Base-by-base conservation (phyloP, 352 stramenopile species). In the Pythium aristosporum region DNA sequence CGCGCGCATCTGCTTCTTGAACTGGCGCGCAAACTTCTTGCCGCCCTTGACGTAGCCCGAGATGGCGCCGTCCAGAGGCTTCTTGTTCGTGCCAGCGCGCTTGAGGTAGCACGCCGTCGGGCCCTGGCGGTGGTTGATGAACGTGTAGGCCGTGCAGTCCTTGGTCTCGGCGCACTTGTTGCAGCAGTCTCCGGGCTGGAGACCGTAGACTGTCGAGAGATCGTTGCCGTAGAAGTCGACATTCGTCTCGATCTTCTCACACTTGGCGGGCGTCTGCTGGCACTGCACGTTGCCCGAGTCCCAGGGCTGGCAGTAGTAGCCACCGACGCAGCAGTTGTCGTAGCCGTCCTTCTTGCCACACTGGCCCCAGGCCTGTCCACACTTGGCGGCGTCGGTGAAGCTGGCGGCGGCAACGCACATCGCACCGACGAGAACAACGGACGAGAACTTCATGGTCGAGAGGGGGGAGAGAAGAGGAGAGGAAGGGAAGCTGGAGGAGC, bases 281-380 rank as follows among this genome's bases (percentile, higher is more conserved):
- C 75, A 83, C 53, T 83, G 75, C 49, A 74, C 68, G 68, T 73
- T 71, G 36, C 63, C 43, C 11, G 59, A 21, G 58, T 73, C 74
- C 76, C 74, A 82, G 3, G 69, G 68, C 66, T 77, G 73, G 44
- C 73, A 85, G 65, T 79, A 82, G 47, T 69, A 62, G 36, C 65
- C 66, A 11, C 47, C 57, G 10, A 69, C 64, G 39, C 74, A 85
- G 63, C 76, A 84, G 21, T 8, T 51, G 53, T 37, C 18, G 15
- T 10, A 43, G 25, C 53, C 53, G 34, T 60, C 41, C 16, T 39
- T 21, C 39, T 41, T 51, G 53, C 53, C 53, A 20, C 53, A 60
- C 53, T 51, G 53, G 41, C 53, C 53, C 53, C 53, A 60, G 12
- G 25, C 41, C 16, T 13, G 41, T 7, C 36, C 43, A 41, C 21